A percentile compares a stretch with the other conserved stretches of the same genome.
These are phyloP conservation scores for Neophaeococcomyces mojaviensis DNA, from an alignment of 2,329 filamentous ascomycete species.

Conservation along the genomic window DNA sequence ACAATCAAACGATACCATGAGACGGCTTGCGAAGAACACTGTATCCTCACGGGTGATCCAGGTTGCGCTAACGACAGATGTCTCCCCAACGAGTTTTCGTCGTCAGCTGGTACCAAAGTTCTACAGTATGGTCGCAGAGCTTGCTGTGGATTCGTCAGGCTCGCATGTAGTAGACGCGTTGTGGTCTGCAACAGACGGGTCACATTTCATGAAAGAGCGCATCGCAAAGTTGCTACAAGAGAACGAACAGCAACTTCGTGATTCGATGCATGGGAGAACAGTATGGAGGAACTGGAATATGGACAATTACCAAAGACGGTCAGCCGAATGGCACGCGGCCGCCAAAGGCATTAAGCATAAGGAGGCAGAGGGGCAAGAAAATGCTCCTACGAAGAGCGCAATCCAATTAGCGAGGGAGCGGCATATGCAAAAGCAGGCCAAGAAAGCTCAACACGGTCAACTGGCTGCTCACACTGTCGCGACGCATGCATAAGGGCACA, in stretches of 20 bases:
- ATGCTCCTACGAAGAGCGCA: conserved; percentile 38
- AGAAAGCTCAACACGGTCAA: neutral
- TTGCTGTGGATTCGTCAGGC: conserved; percentile 54
- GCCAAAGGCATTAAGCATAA: conserved; percentile 43
- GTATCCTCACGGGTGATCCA: conserved; percentile 57
- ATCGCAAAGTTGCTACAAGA: conserved; percentile 56
- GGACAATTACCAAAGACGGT: conserved; percentile 59
- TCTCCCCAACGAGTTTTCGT: conserved; percentile 37
- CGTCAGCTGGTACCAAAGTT: conserved; percentile 59
- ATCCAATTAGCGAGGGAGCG: conserved; percentile 53
- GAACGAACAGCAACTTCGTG: conserved; percentile 54
- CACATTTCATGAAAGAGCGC: conserved; percentile 61
- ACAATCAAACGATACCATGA: conserved; percentile 47
- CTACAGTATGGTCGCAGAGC: conserved; percentile 52
- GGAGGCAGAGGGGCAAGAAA: conserved; percentile 16
- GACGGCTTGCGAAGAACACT: conserved; percentile 59
- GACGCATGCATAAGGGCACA: neutral
- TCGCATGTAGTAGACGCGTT: conserved; percentile 62
- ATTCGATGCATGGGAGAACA: conserved; percentile 56
- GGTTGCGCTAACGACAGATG: conserved; percentile 50
- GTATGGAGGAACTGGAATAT: conserved; percentile 70
- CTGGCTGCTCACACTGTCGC: neutral
- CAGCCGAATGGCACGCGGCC: conserved; percentile 57
- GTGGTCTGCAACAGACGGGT: conserved; percentile 55
- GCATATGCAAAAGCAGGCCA: conserved; percentile 39